A percentile compares a stretch with the other conserved stretches of the same genome.
Evolutionary conservation across 768 basidiomycete species (phyloP).

Genomic region (Paxillus involutus): DNA sequence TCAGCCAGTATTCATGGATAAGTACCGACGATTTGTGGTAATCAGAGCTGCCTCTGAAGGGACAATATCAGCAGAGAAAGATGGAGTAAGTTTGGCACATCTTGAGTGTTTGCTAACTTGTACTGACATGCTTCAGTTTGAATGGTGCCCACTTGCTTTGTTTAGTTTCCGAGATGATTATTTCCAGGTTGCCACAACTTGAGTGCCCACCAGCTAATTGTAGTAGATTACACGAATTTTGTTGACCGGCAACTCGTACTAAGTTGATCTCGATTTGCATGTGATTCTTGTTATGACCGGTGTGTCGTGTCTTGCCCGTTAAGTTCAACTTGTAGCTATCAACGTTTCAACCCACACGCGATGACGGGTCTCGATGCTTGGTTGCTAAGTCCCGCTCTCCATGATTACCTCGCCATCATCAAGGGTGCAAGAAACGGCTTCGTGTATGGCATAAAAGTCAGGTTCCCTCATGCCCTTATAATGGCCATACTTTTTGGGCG

Average conservation of each 20-base stretch:
- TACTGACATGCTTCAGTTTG: constrained; percentile 43
- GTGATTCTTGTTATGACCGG: constrained; percentile 21
- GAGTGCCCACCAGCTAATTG: not conserved
- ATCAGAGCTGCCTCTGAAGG: constrained; percentile 41
- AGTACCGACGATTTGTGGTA: constrained; percentile 66
- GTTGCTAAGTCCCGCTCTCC: constrained; percentile 66
- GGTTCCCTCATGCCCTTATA: constrained; percentile 94
- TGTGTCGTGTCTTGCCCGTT: not conserved
- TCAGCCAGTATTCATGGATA: constrained; percentile 61
- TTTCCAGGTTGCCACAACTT: constrained; percentile 24
- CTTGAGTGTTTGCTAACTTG: not conserved
- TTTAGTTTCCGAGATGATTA: constrained; percentile 66
- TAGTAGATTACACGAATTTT: not conserved
- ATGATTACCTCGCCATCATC: constrained; percentile 88
- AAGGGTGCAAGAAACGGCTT: constrained; percentile 93
- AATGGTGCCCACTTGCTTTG: constrained; percentile 44
- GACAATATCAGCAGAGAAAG: constrained; percentile 24
- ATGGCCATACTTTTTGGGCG: constrained; percentile 95
- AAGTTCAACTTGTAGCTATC: not conserved
- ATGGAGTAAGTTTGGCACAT: constrained; percentile 44
- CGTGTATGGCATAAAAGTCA: constrained; percentile 87
- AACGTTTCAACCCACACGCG: not conserved
- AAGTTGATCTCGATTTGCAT: constrained; percentile 6
- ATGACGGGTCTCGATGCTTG: constrained; percentile 28
- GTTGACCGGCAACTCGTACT: too few species aligned